phyloP scores from a whole-genome alignment of 768 basidiomycete species.

The Auricularia sp. region DNA sequence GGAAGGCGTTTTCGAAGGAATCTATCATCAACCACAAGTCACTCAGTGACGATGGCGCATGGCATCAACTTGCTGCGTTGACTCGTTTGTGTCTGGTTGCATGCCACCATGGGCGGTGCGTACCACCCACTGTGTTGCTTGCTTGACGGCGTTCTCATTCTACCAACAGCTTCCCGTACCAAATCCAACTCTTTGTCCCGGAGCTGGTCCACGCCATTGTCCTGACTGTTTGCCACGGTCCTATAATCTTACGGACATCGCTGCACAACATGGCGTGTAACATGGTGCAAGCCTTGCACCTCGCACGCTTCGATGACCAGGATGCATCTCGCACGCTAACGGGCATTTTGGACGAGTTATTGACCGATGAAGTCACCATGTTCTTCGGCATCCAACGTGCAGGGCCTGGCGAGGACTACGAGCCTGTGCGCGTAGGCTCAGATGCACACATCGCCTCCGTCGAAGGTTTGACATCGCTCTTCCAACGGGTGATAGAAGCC shows the following conservation, averaged over 20 bases:
- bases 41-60: constrained; percentile 22
- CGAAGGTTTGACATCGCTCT: constrained; percentile 52
- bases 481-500: constrained; percentile 53
- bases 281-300: constrained; percentile 68
- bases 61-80: constrained; percentile 74
- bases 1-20: constrained; percentile 52
- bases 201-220: constrained; percentile 75
- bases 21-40: background rate
- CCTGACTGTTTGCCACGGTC: constrained; percentile 63
- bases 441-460: constrained; percentile 43
- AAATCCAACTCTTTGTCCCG: constrained; percentile 70
- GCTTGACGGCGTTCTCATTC: too few species aligned
- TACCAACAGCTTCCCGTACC: background rate
- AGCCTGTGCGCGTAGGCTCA: constrained; percentile 41
- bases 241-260: constrained; percentile 63
- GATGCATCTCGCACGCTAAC: constrained; percentile 46
- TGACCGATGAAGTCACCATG: constrained; percentile 44
- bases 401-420: constrained; percentile 56
- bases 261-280: constrained; percentile 77
- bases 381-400: constrained; percentile 68
- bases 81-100: constrained; percentile 66
- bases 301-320: constrained; percentile 49
- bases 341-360: constrained; percentile 50
- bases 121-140: too few species aligned
- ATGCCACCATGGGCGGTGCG: constrained; percentile 55